phyloP scores from a whole-genome alignment of 805 yeast genomes.

The Wilhelminamyces savonicus region DNA sequence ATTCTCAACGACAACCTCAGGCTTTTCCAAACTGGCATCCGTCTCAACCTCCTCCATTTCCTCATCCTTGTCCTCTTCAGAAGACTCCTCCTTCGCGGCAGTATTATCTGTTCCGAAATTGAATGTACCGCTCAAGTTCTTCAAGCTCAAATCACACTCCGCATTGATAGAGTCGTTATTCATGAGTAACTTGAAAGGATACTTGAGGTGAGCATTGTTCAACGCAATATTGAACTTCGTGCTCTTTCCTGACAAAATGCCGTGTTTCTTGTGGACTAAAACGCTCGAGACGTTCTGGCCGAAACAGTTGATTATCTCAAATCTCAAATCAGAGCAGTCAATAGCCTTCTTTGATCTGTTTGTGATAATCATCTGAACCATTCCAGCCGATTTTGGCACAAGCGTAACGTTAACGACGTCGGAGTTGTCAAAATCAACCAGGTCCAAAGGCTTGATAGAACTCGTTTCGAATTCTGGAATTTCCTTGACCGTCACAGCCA shows the following conservation, averaged over 20 bases:
- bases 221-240: slow-evolving; percentile 29
- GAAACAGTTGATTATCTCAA: slow-evolving; percentile 25
- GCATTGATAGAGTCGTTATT: slow-evolving; percentile 13
- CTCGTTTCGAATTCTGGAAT: background rate
- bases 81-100: background rate
- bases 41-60: slow-evolving; percentile 4
- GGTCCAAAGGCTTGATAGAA: background rate
- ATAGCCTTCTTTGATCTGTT: slow-evolving; percentile 20
- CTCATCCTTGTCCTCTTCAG: slow-evolving; percentile 1
- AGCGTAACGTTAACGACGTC: slow-evolving; percentile 14
- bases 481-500: background rate
- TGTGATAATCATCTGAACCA: slow-evolving; percentile 25
- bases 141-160: slow-evolving; percentile 14
- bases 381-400: slow-evolving; percentile 22
- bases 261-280: slow-evolving; percentile 24
- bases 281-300: slow-evolving; percentile 19
- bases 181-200: slow-evolving; percentile 26
- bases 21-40: slow-evolving; percentile 4
- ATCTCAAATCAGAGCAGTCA: slow-evolving; percentile 23
- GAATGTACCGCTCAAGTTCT: slow-evolving; percentile 17
- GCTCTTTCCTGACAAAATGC: slow-evolving; percentile 23
- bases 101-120: slow-evolving; percentile 5
- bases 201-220: slow-evolving; percentile 23
- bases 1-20: slow-evolving; percentile 2
- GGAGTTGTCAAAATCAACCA: background rate